Evolutionary conservation across 2,329 filamentous ascomycete genomes (phyloP), one percentile per base, ranked within the genome.

Genomic region (Pseudogymnoascus sp.): DNA sequence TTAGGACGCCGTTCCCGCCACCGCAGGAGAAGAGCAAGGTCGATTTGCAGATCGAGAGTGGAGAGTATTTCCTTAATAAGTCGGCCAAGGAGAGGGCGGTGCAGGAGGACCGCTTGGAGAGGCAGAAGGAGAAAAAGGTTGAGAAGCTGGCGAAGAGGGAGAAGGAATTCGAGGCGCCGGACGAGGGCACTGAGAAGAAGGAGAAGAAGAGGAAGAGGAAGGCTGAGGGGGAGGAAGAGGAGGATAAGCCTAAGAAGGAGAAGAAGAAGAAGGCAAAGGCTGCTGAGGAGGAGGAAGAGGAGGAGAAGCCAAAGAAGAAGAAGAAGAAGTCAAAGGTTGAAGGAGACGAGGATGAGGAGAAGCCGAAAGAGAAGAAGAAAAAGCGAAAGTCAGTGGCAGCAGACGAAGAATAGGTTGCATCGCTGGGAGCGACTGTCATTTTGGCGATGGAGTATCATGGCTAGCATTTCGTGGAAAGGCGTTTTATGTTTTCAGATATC

Each of bases 21-120:
- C 85, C 92, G 45, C 92, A 92, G 67, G 93, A 99, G 82, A 96
- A 96, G 90, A 97, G 92, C 85, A 99, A 97, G 85, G 84, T 99
- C 70, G 94, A 99, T 77, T 78, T 92, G 76, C 93, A 99, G 82
- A 96, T 99, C 79, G 94, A 99, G 81, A 92, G 86, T 70, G 93
- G 94, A 77, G 93, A 97, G 78, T 99, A 96, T 79, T 97, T 97
- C 76, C 77, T 99, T 72, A 87, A 88, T 72, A 96, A 96, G 80
- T 86, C 92, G 72, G 92, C 91, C 64, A 96, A 96, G 82, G 91
- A 96, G 71, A 83, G 92, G 65, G 89, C 87, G 62, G 86, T 82
- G 55, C 87, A 89, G 75, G 88, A 93, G 72, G 89, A 91, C 71
- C 82, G 91, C 67, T 83, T 91, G 72, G 91, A 95, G 74, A 87